Evolutionary conservation across 2,329 filamentous ascomycete genomes (phyloP), one percentile per base, ranked within the genome.

Genomic region (Calonectria naviculata): DNA sequence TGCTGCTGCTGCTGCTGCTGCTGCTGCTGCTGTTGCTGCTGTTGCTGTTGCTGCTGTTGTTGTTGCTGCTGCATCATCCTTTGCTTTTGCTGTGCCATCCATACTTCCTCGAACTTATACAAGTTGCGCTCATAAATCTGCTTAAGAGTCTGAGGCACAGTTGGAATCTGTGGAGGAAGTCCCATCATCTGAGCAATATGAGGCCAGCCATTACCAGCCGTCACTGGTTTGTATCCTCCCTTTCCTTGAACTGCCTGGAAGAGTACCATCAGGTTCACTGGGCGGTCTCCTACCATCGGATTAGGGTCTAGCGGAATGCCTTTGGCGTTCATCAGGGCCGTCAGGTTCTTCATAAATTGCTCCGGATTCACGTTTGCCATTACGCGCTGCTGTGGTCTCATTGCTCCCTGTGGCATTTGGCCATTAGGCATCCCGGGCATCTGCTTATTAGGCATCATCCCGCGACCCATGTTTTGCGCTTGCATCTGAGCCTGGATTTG

Each of bases 51-150:
- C 41, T 83, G 81, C 15, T 80, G 80, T 24, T 82, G 85, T 21
- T 86, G 74, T 84, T 88, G 85, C 72, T 90, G 88, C 64, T 87
- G 84, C 80, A 89, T 87, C 76, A 87, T 87, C 49, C 87, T 85
- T 29, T 85, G 86, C 74, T 86, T 87, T 72, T 90, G 90, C 75
- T 89, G 89, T 38, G 87, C 85, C 41, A 88, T 79, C 85, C 89
- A 93, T 2, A 89, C 89, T 70, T 92, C 90, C 80, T 98, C 95
- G 74, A 97, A 98, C 36, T 92, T 89, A 29, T 89, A 84, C 7
- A 98, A 84, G 75, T 95, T 95, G 41, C 90, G 88, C 77, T 95
- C 92, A 81, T 97, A 97, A 8, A 94, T 88, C 31, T 89, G 87
- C 76, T 92, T 91, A 75, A 98, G 82, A 75, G 97, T 92, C 69